phyloP scores from a whole-genome alignment of 495 filamentous ascomycete genomes.

The Pyrenopolyporus hunteri region DNA sequence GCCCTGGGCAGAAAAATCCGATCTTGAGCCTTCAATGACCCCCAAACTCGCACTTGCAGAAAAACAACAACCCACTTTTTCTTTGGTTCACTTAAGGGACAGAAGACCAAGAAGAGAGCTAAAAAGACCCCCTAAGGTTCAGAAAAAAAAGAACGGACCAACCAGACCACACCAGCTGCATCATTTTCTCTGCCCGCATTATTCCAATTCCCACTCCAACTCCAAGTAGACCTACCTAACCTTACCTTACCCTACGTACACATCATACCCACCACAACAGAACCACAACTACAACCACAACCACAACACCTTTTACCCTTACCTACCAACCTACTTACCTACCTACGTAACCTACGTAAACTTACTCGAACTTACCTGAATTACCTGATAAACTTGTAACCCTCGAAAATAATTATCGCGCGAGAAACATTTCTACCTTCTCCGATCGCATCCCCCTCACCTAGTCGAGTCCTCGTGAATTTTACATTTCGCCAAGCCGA shows the following conservation, averaged over 20 bases:
- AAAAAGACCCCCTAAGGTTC: neutral
- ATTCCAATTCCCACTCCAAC: neutral
- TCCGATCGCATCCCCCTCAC: no score
- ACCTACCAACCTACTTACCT: neutral
- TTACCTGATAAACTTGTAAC: neutral
- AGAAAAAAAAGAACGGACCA: neutral
- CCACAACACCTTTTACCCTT: no score
- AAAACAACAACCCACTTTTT: slow-evolving; percentile 7
- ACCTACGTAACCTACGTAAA: neutral
- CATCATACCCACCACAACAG: neutral
- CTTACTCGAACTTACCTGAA: neutral
- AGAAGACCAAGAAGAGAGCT: neutral
- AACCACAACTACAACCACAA: neutral
- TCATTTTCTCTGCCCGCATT: neutral
- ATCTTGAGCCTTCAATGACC: slow-evolving; percentile 14
- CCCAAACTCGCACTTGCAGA: slow-evolving; percentile 24
- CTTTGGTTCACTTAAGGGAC: neutral
- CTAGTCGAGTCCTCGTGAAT: no score
- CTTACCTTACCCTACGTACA: neutral
- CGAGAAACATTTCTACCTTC: neutral
- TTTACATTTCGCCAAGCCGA: slow-evolving; percentile 11
- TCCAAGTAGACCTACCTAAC: neutral
- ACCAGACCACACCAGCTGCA: slow-evolving; percentile 1
- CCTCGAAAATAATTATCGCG: neutral
- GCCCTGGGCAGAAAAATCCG: slow-evolving; percentile 19